Evolutionary conservation across 352 stramenopile genomes (phyloP).

Genomic region (Globisporangium emineosum): DNA sequence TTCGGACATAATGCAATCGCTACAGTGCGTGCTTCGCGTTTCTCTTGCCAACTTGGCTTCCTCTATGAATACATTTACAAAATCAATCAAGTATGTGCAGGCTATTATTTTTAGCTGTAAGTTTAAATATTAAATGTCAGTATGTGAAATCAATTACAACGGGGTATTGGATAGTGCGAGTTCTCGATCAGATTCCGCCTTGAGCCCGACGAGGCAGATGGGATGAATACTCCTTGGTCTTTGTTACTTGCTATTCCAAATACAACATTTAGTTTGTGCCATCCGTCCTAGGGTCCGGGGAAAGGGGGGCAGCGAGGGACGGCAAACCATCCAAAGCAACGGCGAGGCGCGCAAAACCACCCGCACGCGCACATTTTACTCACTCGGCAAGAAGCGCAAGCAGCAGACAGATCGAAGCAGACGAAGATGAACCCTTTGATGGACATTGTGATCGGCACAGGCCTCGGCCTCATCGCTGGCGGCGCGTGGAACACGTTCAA

Average conservation of each 20-base stretch:
- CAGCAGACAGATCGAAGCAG: constrained; percentile 1
- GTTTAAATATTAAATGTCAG: no score
- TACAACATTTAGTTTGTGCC: not conserved
- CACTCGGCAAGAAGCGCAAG: not conserved
- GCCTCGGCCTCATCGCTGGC: constrained; percentile 50
- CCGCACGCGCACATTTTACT: not conserved
- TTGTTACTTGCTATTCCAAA: not conserved
- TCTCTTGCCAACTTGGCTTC: not conserved
- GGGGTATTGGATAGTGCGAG: not conserved
- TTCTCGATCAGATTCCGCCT: not conserved
- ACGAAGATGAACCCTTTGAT: constrained; percentile 80
- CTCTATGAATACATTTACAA: not conserved
- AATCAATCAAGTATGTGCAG: not conserved
- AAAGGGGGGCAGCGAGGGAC: not conserved
- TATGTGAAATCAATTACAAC: not conserved
- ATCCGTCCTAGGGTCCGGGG: not conserved
- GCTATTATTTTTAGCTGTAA: no score
- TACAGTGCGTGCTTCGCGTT: not conserved
- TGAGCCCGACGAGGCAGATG: not conserved
- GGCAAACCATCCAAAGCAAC: not conserved
- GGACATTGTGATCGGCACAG: constrained; percentile 76
- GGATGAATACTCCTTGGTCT: not conserved
- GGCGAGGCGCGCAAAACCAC: constrained; percentile 1
- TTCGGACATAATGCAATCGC: not conserved
- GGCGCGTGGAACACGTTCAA: constrained; percentile 68